These are phyloP conservation scores for Trypanosoma melophagium DNA, from an alignment of 208 protist species.

Conservation along the genomic window DNA sequence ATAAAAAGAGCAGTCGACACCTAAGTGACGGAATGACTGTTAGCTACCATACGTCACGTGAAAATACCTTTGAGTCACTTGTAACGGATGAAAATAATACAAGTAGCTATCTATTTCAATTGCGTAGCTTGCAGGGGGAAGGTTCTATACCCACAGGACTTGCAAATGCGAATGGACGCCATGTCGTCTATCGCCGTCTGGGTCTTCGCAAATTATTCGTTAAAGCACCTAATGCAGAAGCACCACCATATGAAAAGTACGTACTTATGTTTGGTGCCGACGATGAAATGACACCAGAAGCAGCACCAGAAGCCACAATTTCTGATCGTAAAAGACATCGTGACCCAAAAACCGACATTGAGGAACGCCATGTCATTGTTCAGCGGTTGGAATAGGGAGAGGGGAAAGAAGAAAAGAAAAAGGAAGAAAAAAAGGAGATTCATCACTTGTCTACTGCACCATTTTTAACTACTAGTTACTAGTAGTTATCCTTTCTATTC, in stretches of 20 bases:
- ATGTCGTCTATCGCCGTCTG: slow-evolving; percentile 67
- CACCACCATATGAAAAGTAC: slow-evolving; percentile 52
- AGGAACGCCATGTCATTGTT: slow-evolving; percentile 5
- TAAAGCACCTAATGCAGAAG: slow-evolving; percentile 58
- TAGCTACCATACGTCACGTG: slow-evolving; percentile 50
- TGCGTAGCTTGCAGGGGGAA: not conserved
- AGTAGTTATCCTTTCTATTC: too few relatives aligned
- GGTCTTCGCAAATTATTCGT: slow-evolving; percentile 56
- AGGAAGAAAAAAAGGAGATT: slow-evolving; percentile 5
- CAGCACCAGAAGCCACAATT: not conserved
- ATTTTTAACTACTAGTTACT: too few relatives aligned
- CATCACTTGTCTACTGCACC: too few relatives aligned
- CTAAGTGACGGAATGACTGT: slow-evolving; percentile 33
- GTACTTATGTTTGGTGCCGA: slow-evolving; percentile 53
- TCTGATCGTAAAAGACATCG: slow-evolving; percentile 11
- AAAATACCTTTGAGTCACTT: slow-evolving; percentile 73
- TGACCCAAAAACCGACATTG: not conserved
- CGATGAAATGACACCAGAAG: slow-evolving; percentile 7
- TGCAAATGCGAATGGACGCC: slow-evolving; percentile 48
- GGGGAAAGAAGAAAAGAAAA: slow-evolving; percentile 1
- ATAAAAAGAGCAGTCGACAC: slow-evolving; percentile 33
- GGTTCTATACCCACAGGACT: slow-evolving; percentile 18
- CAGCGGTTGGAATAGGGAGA: slow-evolving; percentile 31
- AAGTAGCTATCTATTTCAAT: slow-evolving; percentile 68
- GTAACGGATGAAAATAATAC: slow-evolving; percentile 57